A percentile compares a stretch with the other conserved stretches of the same genome.
Conservation (phyloP, 306 rosid genomes). For the Lathyrus oleraceus region DNA sequence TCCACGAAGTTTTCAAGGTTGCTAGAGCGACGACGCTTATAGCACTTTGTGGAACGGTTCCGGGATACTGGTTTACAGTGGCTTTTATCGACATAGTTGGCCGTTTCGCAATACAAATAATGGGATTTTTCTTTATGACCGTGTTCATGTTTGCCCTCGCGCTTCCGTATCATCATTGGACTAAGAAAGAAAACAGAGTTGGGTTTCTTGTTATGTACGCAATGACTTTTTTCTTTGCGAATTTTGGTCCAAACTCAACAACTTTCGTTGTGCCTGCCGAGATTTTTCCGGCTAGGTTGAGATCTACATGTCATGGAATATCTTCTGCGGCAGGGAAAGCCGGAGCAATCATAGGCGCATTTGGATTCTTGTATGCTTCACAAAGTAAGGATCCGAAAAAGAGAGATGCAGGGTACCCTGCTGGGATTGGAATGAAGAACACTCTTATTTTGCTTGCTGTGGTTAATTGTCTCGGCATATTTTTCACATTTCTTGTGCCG, state of each 20-base stretch:
- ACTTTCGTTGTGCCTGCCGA: conserved; percentile 45
- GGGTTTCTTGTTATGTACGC: conserved; percentile 39
- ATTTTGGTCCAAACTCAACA: conserved; percentile 41
- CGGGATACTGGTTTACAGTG: conserved; percentile 44
- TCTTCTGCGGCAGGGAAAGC: conserved; percentile 39
- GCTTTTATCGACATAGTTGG: conserved; percentile 32
- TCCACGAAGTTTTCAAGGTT: conserved; percentile 36
- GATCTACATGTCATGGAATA: conserved; percentile 42
- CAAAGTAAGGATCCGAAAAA: conserved; percentile 18
- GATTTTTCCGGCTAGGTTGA: conserved; percentile 40
- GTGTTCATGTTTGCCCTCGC: conserved; percentile 43
- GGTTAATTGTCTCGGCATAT: conserved; percentile 31
- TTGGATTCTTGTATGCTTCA: conserved; percentile 41
- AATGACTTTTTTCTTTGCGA: conserved; percentile 36
- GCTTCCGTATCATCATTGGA: conserved; percentile 38
- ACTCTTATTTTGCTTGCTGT: conserved; percentile 37
- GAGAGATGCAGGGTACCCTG: conserved; percentile 40
- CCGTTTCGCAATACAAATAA: conserved; percentile 37
- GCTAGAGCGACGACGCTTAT: conserved; percentile 34
- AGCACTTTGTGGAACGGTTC: conserved; percentile 41
- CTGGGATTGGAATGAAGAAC: conserved; percentile 45
- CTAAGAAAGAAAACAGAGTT: conserved; percentile 15
- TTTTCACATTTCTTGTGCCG: conserved; percentile 37
- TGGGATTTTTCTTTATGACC: conserved; percentile 45
- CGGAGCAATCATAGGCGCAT: conserved; percentile 37